Percentiles rank a stretch among this genome's conserved stretches.
Evolutionary conservation across 2,329 filamentous ascomycete species (phyloP).

Genomic region (Amesomyces nigricolor): DNA sequence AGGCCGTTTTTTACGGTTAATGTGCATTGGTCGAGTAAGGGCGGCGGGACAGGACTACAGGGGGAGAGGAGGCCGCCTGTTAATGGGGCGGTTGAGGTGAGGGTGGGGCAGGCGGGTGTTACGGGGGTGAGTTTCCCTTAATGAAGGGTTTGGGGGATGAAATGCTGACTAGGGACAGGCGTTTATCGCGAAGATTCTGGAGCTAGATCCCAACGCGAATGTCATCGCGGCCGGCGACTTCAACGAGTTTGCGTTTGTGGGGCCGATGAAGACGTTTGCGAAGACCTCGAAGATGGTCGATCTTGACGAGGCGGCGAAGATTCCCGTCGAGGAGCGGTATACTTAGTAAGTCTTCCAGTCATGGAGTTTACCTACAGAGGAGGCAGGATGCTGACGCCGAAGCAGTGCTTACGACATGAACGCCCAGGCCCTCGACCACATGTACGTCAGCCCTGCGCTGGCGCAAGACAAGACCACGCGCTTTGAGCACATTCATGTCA

Average conservation of each 20-base stretch:
- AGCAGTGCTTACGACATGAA: slow-evolving; percentile 57
- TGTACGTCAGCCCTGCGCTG: slow-evolving; percentile 56
- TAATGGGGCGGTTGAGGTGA: slow-evolving; percentile 56
- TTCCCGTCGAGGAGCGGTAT: slow-evolving; percentile 55
- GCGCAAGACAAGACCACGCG: slow-evolving; percentile 32
- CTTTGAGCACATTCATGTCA: slow-evolving; percentile 65
- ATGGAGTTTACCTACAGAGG: not conserved
- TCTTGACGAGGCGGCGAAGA: slow-evolving; percentile 53
- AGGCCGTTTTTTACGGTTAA: slow-evolving; percentile 64
- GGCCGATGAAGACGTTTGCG: slow-evolving; percentile 52
- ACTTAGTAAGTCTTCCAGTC: slow-evolving; percentile 43
- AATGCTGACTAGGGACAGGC: slow-evolving; percentile 29
- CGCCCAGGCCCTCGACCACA: slow-evolving; percentile 64
- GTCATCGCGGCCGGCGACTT: slow-evolving; percentile 63
- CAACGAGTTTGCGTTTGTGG: slow-evolving; percentile 64
- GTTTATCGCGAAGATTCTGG: slow-evolving; percentile 55
- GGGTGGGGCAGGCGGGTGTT: slow-evolving; percentile 51
- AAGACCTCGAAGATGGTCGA: slow-evolving; percentile 52
- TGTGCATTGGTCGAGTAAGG: slow-evolving; percentile 63
- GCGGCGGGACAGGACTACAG: slow-evolving; percentile 57
- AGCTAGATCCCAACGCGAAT: slow-evolving; percentile 48
- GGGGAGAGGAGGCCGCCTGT: slow-evolving; percentile 62
- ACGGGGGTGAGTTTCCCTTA: slow-evolving; percentile 44
- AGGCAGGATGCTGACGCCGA: not conserved
- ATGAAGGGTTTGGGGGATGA: too few species aligned